Percentiles rank a stretch among this genome's conserved stretches.
Conservation (phyloP, 768 basidiomycete genomes). For the Obba rivulosa region DNA sequence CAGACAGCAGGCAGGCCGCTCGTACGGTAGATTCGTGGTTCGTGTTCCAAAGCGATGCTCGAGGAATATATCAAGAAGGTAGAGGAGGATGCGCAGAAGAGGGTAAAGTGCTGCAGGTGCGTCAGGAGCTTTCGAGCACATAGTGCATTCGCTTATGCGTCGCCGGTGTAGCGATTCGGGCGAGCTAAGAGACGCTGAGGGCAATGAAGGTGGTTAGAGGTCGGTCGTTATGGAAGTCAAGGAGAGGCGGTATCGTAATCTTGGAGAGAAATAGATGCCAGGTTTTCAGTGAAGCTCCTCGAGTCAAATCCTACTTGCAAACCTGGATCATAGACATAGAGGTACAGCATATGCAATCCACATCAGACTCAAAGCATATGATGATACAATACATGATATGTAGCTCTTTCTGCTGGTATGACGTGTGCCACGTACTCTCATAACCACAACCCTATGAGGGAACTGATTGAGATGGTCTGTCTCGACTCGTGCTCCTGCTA, state of each 20-base stretch:
- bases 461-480: no score
- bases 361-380: no score
- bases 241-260: conserved; percentile 71
- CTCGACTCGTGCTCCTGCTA: no score
- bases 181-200: conserved; percentile 82
- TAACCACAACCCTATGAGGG: no score
- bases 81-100: conserved; percentile 55
- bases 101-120: conserved; percentile 73
- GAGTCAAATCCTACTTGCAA: no score
- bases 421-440: no score
- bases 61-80: conserved; percentile 85
- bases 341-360: no score
- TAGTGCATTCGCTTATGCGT: neutral
- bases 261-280: conserved; percentile 70
- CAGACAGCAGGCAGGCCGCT: conserved; percentile 47
- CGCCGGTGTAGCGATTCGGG: conserved; percentile 59
- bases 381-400: no score
- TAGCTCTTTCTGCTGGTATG: no score
- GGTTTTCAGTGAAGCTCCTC: conserved; percentile 96
- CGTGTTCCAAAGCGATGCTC: conserved; percentile 90
- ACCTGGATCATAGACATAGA: no score
- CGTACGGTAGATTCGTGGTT: conserved; percentile 80
- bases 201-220: conserved; percentile 34
- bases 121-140: conserved; percentile 23
- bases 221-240: conserved; percentile 51